Evolutionary conservation across 352 stramenopile species (phyloP), one percentile per base, ranked within the genome.

Genomic region (Phytophthora vignae): DNA sequence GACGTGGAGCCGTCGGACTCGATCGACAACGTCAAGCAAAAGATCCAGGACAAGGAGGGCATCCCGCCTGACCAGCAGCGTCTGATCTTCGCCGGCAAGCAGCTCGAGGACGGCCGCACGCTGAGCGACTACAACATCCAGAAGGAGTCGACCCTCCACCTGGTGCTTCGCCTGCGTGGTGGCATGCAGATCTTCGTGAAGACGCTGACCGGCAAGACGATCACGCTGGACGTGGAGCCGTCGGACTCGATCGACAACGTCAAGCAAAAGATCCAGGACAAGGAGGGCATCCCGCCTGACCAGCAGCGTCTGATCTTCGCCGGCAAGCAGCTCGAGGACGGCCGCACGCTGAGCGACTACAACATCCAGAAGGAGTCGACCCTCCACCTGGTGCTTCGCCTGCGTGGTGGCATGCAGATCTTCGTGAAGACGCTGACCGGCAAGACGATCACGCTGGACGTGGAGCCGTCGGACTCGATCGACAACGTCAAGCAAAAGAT

Each of bases 231-330:
- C n/a, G n/a, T n/a, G n/a, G n/a, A n/a, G n/a, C n/a, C n/a, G n/a
- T n/a, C n/a, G n/a, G n/a, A n/a, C n/a, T n/a, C n/a, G n/a, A n/a
- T n/a, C n/a, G 97, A 99, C 87, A 98, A 99, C 86, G 98, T 99
- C 68, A 99, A 99, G 95, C 91, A 97, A 71, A 99, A 99, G 96
- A 99, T 99, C 83, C 98, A 99, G 90, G 98, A 99, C 88, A 99
- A 99, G 95, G 98, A 99, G 87, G 98, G 87, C 72, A 99, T 99
- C 74, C 98, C 98, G 64, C 98, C 98, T 73, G 98, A 99, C 96
- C 98, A 99, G 88, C 98, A 99, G 90, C 95, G 98, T 79, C 87
- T 99, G 71, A 99, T 99, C 85, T 99, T 99, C 85, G 98, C 98
- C 68, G 98, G 98, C 84, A 99, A 99, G 95, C 98, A 99, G 88